These are phyloP conservation scores for Limonium bicolor DNA, from an alignment of 148 eudicot genomes.

Conservation along the genomic window DNA sequence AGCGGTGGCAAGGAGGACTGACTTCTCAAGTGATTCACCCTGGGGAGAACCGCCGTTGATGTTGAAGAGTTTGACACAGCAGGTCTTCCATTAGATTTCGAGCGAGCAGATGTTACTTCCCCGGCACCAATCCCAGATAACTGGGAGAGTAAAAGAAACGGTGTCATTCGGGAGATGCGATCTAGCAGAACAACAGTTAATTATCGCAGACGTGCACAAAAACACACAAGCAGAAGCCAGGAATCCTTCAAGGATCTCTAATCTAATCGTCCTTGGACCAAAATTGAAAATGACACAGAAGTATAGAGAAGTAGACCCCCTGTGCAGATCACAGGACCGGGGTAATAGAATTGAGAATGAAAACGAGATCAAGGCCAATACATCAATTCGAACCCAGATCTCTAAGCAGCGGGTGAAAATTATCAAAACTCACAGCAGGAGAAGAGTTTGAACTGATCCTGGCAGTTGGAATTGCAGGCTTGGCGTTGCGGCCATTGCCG, in stretches of 20 bases:
- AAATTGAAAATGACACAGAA: too few species aligned
- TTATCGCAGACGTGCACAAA: too few species aligned
- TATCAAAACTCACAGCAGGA: slow-evolving; percentile 22
- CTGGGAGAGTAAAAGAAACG: slow-evolving; percentile 12
- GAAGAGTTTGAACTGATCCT: slow-evolving; percentile 26
- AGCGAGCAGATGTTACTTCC: slow-evolving; percentile 23
- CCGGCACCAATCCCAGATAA: slow-evolving; percentile 27
- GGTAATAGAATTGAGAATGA: too few species aligned
- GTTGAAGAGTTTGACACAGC: slow-evolving; percentile 22
- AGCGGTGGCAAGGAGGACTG: slow-evolving; percentile 51
- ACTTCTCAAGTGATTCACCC: slow-evolving; percentile 27
- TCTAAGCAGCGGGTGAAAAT: too few species aligned
- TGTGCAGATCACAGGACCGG: too few species aligned
- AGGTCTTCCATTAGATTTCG: slow-evolving; percentile 38
- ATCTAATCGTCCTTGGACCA: too few species aligned
- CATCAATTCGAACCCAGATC: too few species aligned
- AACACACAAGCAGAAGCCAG: too few species aligned
- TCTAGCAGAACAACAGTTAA: too few species aligned
- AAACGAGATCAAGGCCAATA: not conserved
- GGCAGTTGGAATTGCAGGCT: slow-evolving; percentile 8
- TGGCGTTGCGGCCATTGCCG: too few species aligned
- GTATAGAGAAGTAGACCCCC: too few species aligned
- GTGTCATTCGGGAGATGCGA: not conserved
- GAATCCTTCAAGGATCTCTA: too few species aligned
- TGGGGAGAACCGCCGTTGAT: slow-evolving; percentile 15